Evolutionary conservation across 129 eudicot genomes (phyloP).

Genomic region (Pulicaria dysenterica): DNA sequence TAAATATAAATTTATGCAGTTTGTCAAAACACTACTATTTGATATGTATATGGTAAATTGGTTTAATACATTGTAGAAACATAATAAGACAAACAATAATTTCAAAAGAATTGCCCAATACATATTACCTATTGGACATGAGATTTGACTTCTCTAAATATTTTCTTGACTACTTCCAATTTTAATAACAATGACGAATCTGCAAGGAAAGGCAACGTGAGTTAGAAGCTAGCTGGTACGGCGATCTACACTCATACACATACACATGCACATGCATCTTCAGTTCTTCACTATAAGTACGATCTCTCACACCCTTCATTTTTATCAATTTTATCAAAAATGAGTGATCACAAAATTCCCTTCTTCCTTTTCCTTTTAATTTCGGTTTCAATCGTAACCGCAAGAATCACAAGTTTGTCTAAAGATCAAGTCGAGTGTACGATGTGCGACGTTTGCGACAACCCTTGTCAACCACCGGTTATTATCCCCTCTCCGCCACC

Average conservation of each 20-base stretch:
- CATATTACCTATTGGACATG: too few species aligned
- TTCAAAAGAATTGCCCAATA: too few species aligned
- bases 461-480: constrained; percentile 25
- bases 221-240: constrained; percentile 22
- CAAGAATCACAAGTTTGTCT: constrained; percentile 9
- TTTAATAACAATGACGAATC: constrained; percentile 7
- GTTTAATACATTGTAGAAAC: too few species aligned
- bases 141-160: too few species aligned
- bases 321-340: neutral
- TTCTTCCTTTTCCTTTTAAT: neutral
- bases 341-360: neutral
- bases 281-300: constrained; percentile 21
- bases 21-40: too few species aligned
- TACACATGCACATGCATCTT: constrained; percentile 20
- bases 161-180: neutral
- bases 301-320: neutral
- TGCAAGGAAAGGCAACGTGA: constrained; percentile 9
- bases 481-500: constrained; percentile 20
- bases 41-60: too few species aligned
- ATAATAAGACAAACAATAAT: too few species aligned
- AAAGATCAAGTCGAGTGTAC: constrained; percentile 30
- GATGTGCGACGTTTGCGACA: constrained; percentile 33
- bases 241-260: constrained; percentile 17
- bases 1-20: too few species aligned
- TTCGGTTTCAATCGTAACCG: neutral